These are phyloP conservation scores for Pseudogymnoascus sp. DNA, from an alignment of 2,329 filamentous ascomycete species.

Conservation along the genomic window DNA sequence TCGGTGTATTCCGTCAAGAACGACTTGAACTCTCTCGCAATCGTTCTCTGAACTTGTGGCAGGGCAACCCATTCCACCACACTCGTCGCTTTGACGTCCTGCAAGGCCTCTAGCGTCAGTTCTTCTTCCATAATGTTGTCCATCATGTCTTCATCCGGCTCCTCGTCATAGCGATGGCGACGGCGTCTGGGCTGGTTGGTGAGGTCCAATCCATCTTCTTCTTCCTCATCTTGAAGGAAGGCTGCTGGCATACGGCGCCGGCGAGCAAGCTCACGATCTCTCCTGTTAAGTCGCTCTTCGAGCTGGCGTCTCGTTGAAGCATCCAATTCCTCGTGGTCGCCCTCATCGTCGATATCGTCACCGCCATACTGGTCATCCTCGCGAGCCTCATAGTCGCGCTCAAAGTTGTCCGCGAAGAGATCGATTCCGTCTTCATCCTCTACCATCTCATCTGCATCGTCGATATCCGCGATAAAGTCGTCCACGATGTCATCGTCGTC, in stretches of 20 bases:
- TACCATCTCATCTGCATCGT: conserved; percentile 73
- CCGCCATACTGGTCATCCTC: conserved; percentile 64
- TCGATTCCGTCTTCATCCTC: conserved; percentile 76
- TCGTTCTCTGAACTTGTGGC: conserved; percentile 81
- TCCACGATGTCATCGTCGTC: conserved; percentile 63
- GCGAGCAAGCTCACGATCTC: conserved; percentile 64
- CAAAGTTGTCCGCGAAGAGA: conserved; percentile 65
- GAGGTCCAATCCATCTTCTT: conserved; percentile 76
- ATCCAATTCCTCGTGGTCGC: conserved; percentile 63
- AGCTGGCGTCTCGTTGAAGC: conserved; percentile 59
- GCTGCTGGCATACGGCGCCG: conserved; percentile 61
- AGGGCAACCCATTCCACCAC: conserved; percentile 93
- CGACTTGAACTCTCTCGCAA: conserved; percentile 93
- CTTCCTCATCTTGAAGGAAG: conserved; percentile 73
- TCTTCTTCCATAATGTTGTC: conserved; percentile 95
- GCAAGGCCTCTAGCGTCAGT: conserved; percentile 80
- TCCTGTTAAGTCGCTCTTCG: conserved; percentile 63
- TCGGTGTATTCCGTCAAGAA: conserved; percentile 97
- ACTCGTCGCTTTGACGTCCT: conserved; percentile 87
- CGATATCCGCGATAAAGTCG: conserved; percentile 62
- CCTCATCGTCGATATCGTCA: conserved; percentile 68
- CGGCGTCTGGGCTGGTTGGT: conserved; percentile 77
- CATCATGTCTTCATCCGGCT: conserved; percentile 84
- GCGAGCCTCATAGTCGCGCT: conserved; percentile 61
- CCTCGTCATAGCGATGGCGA: conserved; percentile 88